Base-by-base conservation (phyloP, 1,284 basidiomycete genomes). In the Cerioporus squamosus region DNA sequence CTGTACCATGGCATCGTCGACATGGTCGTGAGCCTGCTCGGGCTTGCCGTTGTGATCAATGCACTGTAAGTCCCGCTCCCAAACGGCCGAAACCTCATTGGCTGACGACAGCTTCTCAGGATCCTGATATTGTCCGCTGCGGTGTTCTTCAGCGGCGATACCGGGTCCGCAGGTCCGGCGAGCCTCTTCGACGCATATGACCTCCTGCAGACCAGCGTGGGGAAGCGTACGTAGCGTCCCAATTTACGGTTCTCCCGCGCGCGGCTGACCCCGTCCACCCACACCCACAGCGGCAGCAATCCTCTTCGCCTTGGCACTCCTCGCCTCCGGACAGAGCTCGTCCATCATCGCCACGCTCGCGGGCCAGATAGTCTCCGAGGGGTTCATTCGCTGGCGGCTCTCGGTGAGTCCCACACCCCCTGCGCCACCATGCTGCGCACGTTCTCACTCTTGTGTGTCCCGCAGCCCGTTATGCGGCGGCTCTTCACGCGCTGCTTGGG, bases 311-410 rank as follows among this genome's bases (percentile, higher is more conserved):
- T 71, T 98, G 40, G 93, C 92, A 0, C 77, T 97, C 7, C 81
- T 97, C 9, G 88, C 90, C 39, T 83, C 95, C 0, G 96, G 96
- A 3, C 95, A 98, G 79, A 94, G 93, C 63, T 93, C 97, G 0
- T 94, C 91, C 9, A 86, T 98, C 60, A 93, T 97, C 1, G 95
- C 94, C 7, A 98, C 95, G 0, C 82, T 98, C 12, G 92, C 95
- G 0, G 97, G 96, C 0, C 90, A 98, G 75, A 89, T 95, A 44
- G 91, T 98, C 33, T 91, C 90, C 0, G 97, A 98, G 75, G 97
- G 97, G 0, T 97, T 98, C 74, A 82, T 99, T 60, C 85, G 87
- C 57, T 98, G 96, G 96, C 84, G 84, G 52, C 83, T 94, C 48
- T 91, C 93, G 55, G 91, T 93, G 69, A 72, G 84, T 73, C 45